These are phyloP conservation scores for Solanum virginianum DNA, from an alignment of 257 asterid genomes.

Conservation along the genomic window DNA sequence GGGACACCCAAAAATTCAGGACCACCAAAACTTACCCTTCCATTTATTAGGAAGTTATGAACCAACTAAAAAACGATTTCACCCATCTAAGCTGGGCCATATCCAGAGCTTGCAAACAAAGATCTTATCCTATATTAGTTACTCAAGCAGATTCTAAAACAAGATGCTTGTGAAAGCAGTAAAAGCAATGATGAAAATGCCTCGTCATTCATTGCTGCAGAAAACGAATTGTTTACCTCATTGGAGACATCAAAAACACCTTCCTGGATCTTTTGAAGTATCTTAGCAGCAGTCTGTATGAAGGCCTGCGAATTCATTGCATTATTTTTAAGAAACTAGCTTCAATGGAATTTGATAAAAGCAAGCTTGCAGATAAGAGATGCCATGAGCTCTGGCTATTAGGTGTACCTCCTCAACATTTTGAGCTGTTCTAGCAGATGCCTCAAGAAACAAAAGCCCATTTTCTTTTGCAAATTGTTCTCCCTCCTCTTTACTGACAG, in stretches of 20 bases:
- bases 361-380: not conserved
- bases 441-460: conserved; percentile 63
- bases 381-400: not conserved
- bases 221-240: conserved; percentile 32
- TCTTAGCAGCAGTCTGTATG: conserved; percentile 50
- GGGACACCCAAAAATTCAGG: not conserved
- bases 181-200: not conserved
- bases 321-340: not conserved
- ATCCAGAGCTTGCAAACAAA: not conserved
- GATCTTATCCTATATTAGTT: not conserved
- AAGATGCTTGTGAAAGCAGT: not conserved
- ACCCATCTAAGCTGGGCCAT: not conserved
- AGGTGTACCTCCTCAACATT: conserved; percentile 61
- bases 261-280: conserved; percentile 65
- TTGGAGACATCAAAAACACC: conserved; percentile 63
- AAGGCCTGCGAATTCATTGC: conserved; percentile 33
- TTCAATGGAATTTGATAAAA: not conserved
- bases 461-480: conserved; percentile 77
- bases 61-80: not conserved
- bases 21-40: not conserved
- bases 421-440: conserved; percentile 78
- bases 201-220: not conserved
- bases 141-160: not conserved
- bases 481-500: conserved; percentile 81
- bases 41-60: not conserved